Evolutionary conservation across 2,329 filamentous ascomycete species (phyloP).

Genomic region (Neofusicoccum ribis): DNA sequence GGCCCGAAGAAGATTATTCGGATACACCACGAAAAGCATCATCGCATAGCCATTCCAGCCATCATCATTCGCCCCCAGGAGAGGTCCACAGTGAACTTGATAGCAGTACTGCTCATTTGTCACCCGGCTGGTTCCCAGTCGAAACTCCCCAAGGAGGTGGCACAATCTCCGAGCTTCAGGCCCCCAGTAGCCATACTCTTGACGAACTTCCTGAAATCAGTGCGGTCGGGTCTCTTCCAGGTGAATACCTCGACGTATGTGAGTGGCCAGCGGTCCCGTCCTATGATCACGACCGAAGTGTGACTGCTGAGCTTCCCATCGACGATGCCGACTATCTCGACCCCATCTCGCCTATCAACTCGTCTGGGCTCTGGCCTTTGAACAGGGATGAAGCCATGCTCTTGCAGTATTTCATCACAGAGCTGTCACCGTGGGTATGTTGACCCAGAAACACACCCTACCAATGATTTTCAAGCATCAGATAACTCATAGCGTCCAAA

Average conservation of each 20-base stretch:
- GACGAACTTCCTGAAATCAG: not conserved
- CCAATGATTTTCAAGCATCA: not conserved
- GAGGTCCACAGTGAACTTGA: not conserved
- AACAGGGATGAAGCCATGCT: not conserved
- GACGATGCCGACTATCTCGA: not conserved
- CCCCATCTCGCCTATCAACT: not conserved
- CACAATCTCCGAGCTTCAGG: not conserved
- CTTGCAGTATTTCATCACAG: not conserved
- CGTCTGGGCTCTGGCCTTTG: not conserved
- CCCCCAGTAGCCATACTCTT: not conserved
- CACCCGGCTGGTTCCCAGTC: not conserved
- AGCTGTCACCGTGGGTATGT: conserved; percentile 1
- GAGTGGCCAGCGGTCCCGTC: not conserved
- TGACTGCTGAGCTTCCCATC: not conserved
- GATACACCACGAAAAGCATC: not conserved
- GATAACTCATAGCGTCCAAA: conserved; percentile 9
- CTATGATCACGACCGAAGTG: not conserved
- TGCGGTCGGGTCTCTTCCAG: not conserved
- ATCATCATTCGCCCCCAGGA: not conserved
- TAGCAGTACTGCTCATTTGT: not conserved
- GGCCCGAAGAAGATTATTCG: not conserved
- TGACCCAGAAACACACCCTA: not conserved
- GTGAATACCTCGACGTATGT: not conserved
- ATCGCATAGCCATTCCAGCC: not conserved
- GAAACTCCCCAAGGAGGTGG: not conserved